Evolutionary conservation across 148 eudicot genomes (phyloP).

Genomic region (Diospyros lotus): DNA sequence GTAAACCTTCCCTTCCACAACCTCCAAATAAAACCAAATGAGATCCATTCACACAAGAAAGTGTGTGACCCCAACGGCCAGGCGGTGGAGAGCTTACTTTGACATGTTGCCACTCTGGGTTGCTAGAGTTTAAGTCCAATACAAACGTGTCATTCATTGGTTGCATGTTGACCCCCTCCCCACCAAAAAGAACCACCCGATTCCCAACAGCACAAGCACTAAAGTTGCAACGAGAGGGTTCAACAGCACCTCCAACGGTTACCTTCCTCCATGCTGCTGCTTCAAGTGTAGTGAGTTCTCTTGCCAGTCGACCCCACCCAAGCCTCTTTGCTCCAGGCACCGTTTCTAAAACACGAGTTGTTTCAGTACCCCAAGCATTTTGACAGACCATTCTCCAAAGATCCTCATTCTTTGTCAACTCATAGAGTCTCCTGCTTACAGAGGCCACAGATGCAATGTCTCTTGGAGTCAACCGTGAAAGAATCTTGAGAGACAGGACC

Average conservation of each 20-base stretch:
- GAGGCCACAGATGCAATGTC: conserved; percentile 87
- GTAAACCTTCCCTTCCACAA: conserved; percentile 67
- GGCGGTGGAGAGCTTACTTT: conserved; percentile 73
- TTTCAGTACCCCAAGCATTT: conserved; percentile 85
- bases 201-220: conserved; percentile 89
- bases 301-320: conserved; percentile 87
- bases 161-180: conserved; percentile 89
- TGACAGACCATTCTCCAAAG: conserved; percentile 88
- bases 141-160: conserved; percentile 90
- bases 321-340: conserved; percentile 47
- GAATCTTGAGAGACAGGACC: conserved; percentile 71
- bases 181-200: conserved; percentile 78
- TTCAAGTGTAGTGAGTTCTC: conserved; percentile 85
- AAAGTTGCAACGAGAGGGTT: conserved; percentile 86
- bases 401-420: conserved; percentile 71
- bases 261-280: conserved; percentile 80
- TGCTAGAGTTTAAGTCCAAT: conserved; percentile 60
- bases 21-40: conserved; percentile 78
- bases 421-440: conserved; percentile 59
- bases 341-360: conserved; percentile 59
- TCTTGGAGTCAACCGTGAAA: conserved; percentile 78
- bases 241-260: conserved; percentile 71
- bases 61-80: conserved; percentile 89
- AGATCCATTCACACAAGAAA: conserved; percentile 67
- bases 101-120: conserved; percentile 73